These are phyloP conservation scores for Phialophora verrucosa DNA, from an alignment of 2,329 filamentous ascomycete genomes.

Conservation along the genomic window DNA sequence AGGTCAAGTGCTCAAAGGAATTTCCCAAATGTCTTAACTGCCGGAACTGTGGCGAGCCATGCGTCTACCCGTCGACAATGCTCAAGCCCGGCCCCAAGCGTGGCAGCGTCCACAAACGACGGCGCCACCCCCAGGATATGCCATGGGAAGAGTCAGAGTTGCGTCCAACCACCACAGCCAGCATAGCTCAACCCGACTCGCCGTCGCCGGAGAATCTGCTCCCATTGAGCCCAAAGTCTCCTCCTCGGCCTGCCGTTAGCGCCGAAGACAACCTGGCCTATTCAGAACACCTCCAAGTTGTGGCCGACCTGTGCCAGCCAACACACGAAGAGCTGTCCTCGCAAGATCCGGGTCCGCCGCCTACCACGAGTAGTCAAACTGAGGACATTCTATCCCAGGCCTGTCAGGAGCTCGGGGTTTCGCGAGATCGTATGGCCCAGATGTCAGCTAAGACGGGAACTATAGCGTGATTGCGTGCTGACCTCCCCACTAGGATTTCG, in stretches of 20 bases:
- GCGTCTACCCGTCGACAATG: conserved; percentile 22
- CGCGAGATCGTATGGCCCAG: conserved; percentile 6
- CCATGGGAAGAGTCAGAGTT: neutral
- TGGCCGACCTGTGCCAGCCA: conserved; percentile 20
- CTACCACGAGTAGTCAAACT: neutral
- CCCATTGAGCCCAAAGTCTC: neutral
- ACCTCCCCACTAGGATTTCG: conserved; percentile 12
- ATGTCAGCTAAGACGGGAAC: conserved; percentile 10
- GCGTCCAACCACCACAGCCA: neutral
- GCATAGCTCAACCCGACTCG: neutral
- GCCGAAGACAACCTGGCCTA: conserved; percentile 32
- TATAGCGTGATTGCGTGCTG: neutral
- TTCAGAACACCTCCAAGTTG: conserved; percentile 36
- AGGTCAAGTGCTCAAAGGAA: conserved; percentile 19
- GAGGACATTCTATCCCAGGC: conserved; percentile 3
- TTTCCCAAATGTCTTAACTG: conserved; percentile 18
- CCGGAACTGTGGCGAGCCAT: conserved; percentile 7
- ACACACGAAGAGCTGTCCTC: conserved; percentile 16
- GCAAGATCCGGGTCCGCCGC: neutral
- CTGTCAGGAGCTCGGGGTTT: conserved; percentile 4
- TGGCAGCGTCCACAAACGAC: conserved; percentile 35
- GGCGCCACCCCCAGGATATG: neutral
- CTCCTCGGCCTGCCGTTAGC: neutral
- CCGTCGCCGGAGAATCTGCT: neutral
- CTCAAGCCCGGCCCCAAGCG: conserved; percentile 31